These are phyloP conservation scores for Thyridium curvatum DNA, from an alignment of 2,329 filamentous ascomycete species.

Conservation along the genomic window DNA sequence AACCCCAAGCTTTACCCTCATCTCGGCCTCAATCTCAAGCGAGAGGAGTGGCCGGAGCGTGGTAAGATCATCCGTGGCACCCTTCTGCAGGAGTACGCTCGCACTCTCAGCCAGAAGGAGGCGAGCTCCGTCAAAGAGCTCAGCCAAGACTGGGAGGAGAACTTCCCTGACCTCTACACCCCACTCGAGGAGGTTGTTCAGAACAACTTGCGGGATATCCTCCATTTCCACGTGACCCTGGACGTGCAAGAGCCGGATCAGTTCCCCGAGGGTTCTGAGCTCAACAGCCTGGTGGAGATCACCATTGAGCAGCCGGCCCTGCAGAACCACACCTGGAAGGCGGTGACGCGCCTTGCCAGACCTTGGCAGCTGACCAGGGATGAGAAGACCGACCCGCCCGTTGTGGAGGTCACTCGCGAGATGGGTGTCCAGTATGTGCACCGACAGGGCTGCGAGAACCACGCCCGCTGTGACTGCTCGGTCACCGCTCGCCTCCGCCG, in stretches of 20 bases:
- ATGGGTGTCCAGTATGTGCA: constrained; percentile 43
- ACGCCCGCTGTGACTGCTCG: constrained; percentile 43
- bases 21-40: constrained; percentile 47
- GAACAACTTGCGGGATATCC: constrained; percentile 46
- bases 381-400: constrained; percentile 15
- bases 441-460: constrained; percentile 43
- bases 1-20: constrained; percentile 47
- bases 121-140: constrained; percentile 49
- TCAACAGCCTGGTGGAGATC: constrained; percentile 54
- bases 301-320: constrained; percentile 47
- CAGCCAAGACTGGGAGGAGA: constrained; percentile 48
- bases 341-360: constrained; percentile 50
- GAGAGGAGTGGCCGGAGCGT: constrained; percentile 37
- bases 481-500: constrained; percentile 30
- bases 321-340: constrained; percentile 54
- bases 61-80: constrained; percentile 38
- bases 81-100: constrained; percentile 53
- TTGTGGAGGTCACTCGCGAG: constrained; percentile 40
- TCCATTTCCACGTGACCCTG: constrained; percentile 57
- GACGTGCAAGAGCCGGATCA: constrained; percentile 50
- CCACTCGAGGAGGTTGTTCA: constrained; percentile 40
- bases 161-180: constrained; percentile 50
- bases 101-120: constrained; percentile 46
- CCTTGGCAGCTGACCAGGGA: constrained; percentile 42
- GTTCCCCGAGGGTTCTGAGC: constrained; percentile 53